Evolutionary conservation across 257 asterid genomes (phyloP).

Genomic region (Gardenia jasminoides): DNA sequence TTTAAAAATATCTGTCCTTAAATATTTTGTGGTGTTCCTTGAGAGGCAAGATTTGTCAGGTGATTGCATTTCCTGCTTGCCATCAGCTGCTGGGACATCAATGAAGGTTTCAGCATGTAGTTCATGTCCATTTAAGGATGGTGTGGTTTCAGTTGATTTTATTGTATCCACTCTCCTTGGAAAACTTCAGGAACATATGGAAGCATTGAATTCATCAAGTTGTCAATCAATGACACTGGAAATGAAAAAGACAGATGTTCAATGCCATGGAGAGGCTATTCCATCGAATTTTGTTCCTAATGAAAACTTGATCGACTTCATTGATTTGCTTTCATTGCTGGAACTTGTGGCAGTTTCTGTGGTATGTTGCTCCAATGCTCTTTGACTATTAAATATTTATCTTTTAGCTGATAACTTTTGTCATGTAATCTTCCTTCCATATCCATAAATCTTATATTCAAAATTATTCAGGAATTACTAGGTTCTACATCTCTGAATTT

Average conservation of each 20-base stretch:
- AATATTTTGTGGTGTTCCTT: slow-evolving; percentile 61
- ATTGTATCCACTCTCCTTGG: slow-evolving; percentile 55
- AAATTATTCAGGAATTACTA: background rate
- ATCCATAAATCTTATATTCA: too few species aligned
- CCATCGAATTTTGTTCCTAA: slow-evolving; percentile 19
- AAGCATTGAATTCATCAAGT: slow-evolving; percentile 21
- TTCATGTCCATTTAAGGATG: slow-evolving; percentile 67
- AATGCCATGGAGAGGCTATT: slow-evolving; percentile 26
- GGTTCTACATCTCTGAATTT: background rate
- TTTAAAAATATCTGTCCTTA: slow-evolving; percentile 58
- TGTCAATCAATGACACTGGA: slow-evolving; percentile 19
- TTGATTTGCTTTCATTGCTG: slow-evolving; percentile 62
- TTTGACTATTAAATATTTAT: background rate
- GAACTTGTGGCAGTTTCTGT: slow-evolving; percentile 68
- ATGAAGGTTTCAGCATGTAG: slow-evolving; percentile 39
- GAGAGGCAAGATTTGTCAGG: slow-evolving; percentile 45
- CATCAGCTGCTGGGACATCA: slow-evolving; percentile 26
- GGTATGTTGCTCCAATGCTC: slow-evolving; percentile 47
- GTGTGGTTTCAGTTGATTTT: slow-evolving; percentile 50
- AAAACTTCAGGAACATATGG: slow-evolving; percentile 44
- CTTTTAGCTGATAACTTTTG: too few species aligned
- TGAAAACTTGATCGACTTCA: slow-evolving; percentile 35
- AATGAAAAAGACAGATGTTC: slow-evolving; percentile 27
- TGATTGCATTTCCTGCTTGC: slow-evolving; percentile 23
- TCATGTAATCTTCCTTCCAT: background rate